Base-by-base conservation (phyloP, 768 basidiomycete genomes). In the Hygrocybe punicea region DNA sequence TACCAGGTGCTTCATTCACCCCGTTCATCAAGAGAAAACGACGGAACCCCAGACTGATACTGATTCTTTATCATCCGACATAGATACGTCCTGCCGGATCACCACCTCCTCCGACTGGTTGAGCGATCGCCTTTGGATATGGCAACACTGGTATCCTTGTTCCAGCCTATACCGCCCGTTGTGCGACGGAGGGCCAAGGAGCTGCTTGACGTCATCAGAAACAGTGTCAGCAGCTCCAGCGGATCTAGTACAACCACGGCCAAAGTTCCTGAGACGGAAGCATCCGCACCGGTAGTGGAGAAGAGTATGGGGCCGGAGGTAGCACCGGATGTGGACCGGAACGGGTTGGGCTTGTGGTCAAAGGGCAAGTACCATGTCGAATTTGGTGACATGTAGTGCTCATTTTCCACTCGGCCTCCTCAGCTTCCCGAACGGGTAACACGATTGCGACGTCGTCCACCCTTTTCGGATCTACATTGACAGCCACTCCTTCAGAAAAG, bases 41-140 rank as follows among this genome's bases (percentile, higher is more conserved):
- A n/a, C n/a, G n/a, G n/a, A n/a, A n/a, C n/a, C n/a, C n/a, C 29
- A 25, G 14, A 24, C 17, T 24, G 11, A 17, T 61, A 24, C 29
- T 37, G 21, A 39, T 60, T 25, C 19, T 19, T 37, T 16, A 16
- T 33, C 13, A 13, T n/a, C 4, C 58, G 50, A 8, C 24, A 33
- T 58, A 88, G 88, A 72, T 91, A 86, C 67, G 81, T 93, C 16
- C 73, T 93, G 10, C 79, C 85, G 36, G 91, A 91, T 62, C 89
- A 91, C 60, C 77, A 80, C 63, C 67, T 93, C 23, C 89, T 93
- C 67, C 77, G 78, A 56, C 71, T 92, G 17, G 86, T 84, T n/a
- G 89, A 92, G 63, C 77, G 78, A 23, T 79, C 81, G 6, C 91
- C 92, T 11, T 76, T 77, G 23, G 84, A 90, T 64, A 79, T 86